Evolutionary conservation across 2,329 filamentous ascomycete species (phyloP), one percentile per base, ranked within the genome.

Genomic region (Leptographium procerum): DNA sequence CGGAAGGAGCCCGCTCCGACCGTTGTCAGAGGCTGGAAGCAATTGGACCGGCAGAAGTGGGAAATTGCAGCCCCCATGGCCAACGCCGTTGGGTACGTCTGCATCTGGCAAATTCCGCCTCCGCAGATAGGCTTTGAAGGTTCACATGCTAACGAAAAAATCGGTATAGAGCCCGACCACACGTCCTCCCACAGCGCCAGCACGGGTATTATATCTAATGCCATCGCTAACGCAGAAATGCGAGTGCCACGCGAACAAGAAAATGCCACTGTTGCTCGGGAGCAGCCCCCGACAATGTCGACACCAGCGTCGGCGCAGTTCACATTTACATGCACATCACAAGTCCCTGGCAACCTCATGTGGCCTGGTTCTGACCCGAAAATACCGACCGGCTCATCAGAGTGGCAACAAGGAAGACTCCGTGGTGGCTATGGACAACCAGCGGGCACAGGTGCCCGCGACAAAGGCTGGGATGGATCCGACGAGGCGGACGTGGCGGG

Each of bases 261-360:
- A 68, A 94, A 90, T 71, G 78, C 86, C 62, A 92, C 87, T 70
- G 78, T 91, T 60, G 73, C 95, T 54, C 85, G 89, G 59, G 87
- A 89, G 68, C 84, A 87, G 69, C 67, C 68, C 22, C 72, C 77
- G 7, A 77, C 77, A 59, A 86, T 82, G 66, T 69, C 81, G 4
- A 84, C 80, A 40, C 84, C 88, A 5, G 82, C 86, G 7, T 89
- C 91, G 59, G 87, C 88, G 0, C 90, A 96, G 66, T 99, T 99
- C 70, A 99, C 94, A 11, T 99, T 99, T 69, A 95, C 90, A 14
- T 96, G 91, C 71, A 89, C 95, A 66, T 92, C 91, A 1, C 90
- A 94, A 68, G 89, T 91, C 43, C 86, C 89, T 1, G 89, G 87
- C 90, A 69, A 84, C 85, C 56, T 89, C 88, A 85, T 88, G 88